Percentiles rank a stretch among this genome's conserved stretches.
phyloP scores from a whole-genome alignment of 2,329 filamentous ascomycete genomes.

The Fusarium sp. region DNA sequence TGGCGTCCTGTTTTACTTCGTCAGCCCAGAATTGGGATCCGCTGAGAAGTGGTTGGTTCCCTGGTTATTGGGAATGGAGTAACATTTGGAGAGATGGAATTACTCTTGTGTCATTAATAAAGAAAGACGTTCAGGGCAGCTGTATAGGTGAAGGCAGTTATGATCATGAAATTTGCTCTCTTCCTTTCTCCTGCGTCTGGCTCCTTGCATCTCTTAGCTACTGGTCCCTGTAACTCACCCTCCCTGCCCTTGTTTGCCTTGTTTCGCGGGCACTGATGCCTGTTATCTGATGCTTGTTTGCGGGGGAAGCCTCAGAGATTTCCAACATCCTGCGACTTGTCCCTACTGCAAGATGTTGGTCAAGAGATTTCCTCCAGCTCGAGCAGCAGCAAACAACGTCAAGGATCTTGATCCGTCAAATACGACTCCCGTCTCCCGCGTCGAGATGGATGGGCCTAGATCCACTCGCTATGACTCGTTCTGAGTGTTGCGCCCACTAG shows the following conservation, averaged over 20 bases:
- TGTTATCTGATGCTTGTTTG: not conserved
- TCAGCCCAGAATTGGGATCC: not conserved
- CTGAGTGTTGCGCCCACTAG: not conserved
- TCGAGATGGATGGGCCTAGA: slow-evolving; percentile 1
- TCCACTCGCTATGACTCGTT: slow-evolving; percentile 16
- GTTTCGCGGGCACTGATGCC: not conserved
- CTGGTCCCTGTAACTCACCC: not conserved
- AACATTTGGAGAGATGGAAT: not conserved
- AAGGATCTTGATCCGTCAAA: slow-evolving; percentile 5
- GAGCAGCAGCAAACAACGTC: not conserved
- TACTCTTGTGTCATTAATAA: not conserved
- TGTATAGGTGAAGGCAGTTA: too few species aligned
- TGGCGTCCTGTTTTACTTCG: not conserved
- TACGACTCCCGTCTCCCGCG: not conserved
- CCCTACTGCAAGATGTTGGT: not conserved
- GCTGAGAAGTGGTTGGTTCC: not conserved
- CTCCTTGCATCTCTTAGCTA: not conserved
- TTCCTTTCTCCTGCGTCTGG: not conserved
- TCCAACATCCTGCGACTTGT: not conserved
- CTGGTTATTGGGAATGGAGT: not conserved
- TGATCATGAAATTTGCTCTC: not conserved
- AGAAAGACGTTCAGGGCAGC: not conserved
- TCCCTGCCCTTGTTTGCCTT: not conserved
- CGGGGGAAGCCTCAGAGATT: not conserved
- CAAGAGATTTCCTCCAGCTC: not conserved